Evolutionary conservation across 1,139 yeast genomes (phyloP).

Genomic region (Hanseniaspora sp.): DNA sequence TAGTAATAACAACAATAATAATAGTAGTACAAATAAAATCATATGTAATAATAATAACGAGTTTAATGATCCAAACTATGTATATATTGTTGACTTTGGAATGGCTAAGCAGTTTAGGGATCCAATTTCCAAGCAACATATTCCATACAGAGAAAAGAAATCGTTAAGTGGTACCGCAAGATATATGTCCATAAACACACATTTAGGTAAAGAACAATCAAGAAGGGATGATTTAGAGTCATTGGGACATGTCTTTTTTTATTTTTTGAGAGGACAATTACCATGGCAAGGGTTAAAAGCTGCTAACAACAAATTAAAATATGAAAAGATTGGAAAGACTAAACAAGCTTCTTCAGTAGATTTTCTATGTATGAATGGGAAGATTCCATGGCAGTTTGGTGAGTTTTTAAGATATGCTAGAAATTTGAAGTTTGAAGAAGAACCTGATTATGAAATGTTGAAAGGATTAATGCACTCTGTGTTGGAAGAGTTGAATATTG

Average conservation of each 20-base stretch:
- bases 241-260: constrained; percentile 88
- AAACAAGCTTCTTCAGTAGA: constrained; percentile 74
- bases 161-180: constrained; percentile 93
- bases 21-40: constrained; percentile 15
- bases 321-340: constrained; percentile 92
- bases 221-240: constrained; percentile 94
- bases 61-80: constrained; percentile 31
- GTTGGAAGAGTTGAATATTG: constrained; percentile 57
- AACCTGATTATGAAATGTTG: constrained; percentile 85
- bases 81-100: constrained; percentile 77
- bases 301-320: constrained; percentile 92
- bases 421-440: constrained; percentile 76
- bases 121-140: constrained; percentile 88
- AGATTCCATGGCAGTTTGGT: constrained; percentile 77
- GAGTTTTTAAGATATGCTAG: constrained; percentile 78
- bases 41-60: constrained; percentile 22
- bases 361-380: constrained; percentile 55
- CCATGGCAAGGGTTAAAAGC: constrained; percentile 99
- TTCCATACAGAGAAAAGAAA: constrained; percentile 91
- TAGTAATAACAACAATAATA: too few relatives aligned
- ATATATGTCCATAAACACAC: constrained; percentile 95
- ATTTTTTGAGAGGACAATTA: constrained; percentile 81
- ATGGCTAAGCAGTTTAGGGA: constrained; percentile 97
- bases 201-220: constrained; percentile 90
- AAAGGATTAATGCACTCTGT: constrained; percentile 66